These are phyloP conservation scores for Macrocybe sp. DNA, from an alignment of 1,284 basidiomycete genomes.

Conservation along the genomic window DNA sequence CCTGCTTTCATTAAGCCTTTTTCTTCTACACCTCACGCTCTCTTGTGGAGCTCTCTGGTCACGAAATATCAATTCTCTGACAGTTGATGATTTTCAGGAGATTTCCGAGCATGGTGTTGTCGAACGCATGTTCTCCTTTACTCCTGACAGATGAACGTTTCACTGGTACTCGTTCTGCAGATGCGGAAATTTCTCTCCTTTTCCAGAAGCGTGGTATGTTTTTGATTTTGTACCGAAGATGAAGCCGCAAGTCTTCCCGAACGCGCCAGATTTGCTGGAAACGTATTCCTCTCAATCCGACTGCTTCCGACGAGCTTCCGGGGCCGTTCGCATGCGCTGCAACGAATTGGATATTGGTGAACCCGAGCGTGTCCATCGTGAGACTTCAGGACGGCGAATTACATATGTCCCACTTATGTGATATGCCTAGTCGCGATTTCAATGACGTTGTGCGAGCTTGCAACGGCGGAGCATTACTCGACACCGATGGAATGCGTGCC, in stretches of 20 bases:
- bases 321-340: constrained; percentile 43
- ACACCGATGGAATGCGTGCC: constrained; percentile 60
- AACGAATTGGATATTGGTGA: constrained; percentile 55
- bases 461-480: constrained; percentile 61
- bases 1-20: too few species aligned
- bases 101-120: not conserved
- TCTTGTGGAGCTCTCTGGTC: too few species aligned
- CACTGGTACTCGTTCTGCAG: too few species aligned
- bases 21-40: too few species aligned
- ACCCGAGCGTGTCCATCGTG: constrained; percentile 50
- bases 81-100: not conserved
- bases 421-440: constrained; percentile 56
- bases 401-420: constrained; percentile 8
- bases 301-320: constrained; percentile 56
- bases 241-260: not conserved
- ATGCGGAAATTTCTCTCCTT: not conserved
- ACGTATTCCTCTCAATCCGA: constrained; percentile 44
- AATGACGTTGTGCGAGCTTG: constrained; percentile 73
- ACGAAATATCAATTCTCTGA: too few species aligned
- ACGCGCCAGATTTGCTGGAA: constrained; percentile 23
- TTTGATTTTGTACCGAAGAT: not conserved
- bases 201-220: not conserved
- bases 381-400: constrained; percentile 11
- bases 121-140: not conserved
- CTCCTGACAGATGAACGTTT: too few species aligned